Percentiles rank a stretch among this genome's conserved stretches.
phyloP scores from a whole-genome alignment of 176 grass and related monocot species.

The Oryza rufipogon region DNA sequence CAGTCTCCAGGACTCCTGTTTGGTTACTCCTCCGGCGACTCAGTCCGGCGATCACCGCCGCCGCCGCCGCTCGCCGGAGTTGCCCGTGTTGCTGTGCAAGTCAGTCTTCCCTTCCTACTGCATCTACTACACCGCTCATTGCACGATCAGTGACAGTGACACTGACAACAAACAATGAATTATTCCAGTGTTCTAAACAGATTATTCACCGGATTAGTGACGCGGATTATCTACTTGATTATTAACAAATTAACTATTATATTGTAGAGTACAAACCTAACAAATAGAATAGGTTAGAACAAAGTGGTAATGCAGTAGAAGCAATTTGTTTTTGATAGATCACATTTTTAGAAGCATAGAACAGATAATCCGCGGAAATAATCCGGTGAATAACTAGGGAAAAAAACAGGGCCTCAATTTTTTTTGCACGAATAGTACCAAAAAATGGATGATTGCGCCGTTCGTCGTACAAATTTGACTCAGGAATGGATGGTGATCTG shows the following conservation, averaged over 20 bases:
- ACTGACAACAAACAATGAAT: not conserved
- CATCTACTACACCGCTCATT: constrained; percentile 35
- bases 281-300: too few relatives aligned
- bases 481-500: not conserved
- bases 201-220: too few relatives aligned
- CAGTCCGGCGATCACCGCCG: not conserved
- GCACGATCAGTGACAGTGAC: not conserved
- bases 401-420: not conserved
- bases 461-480: not conserved
- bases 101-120: constrained; percentile 41
- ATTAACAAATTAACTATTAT: too few relatives aligned
- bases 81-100: constrained; percentile 35
- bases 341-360: not conserved
- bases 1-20: constrained; percentile 7
- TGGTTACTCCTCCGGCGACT: not conserved
- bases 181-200: not conserved
- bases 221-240: too few relatives aligned
- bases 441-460: not conserved
- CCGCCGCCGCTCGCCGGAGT: not conserved
- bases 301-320: too few relatives aligned
- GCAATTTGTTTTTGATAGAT: too few relatives aligned
- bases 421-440: not conserved
- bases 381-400: not conserved
- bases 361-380: not conserved
- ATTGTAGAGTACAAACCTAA: too few relatives aligned